These are phyloP conservation scores for Nakaseomyces delphensis DNA, from an alignment of 1,139 yeast genomes.

Conservation along the genomic window DNA sequence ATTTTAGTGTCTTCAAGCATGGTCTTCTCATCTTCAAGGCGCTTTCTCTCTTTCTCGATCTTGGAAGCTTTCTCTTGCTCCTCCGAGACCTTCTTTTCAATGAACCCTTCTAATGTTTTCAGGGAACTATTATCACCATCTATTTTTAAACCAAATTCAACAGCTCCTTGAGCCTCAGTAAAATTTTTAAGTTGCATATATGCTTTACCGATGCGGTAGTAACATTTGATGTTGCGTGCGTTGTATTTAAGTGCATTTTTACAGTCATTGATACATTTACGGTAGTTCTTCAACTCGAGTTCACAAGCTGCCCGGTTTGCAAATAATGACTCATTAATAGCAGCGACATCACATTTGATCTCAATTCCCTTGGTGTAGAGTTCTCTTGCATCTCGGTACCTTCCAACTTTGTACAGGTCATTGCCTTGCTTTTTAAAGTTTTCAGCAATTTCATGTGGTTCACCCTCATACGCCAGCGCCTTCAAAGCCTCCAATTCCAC, in stretches of 20 bases:
- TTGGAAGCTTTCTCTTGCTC: slow-evolving; percentile 23
- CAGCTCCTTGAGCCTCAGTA: slow-evolving; percentile 64
- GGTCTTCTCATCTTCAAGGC: slow-evolving; percentile 18
- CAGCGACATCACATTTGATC: slow-evolving; percentile 46
- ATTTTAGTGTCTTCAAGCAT: slow-evolving; percentile 47
- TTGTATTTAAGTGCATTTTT: slow-evolving; percentile 59
- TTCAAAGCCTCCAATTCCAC: slow-evolving; percentile 74
- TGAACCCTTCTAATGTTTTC: slow-evolving; percentile 35
- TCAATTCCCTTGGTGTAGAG: slow-evolving; percentile 76
- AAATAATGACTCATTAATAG: slow-evolving; percentile 52
- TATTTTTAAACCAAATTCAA: slow-evolving; percentile 55
- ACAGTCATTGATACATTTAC: slow-evolving; percentile 83
- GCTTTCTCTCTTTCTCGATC: slow-evolving; percentile 23
- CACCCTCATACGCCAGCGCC: slow-evolving; percentile 92
- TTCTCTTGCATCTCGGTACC: slow-evolving; percentile 66
- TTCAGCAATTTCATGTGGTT: slow-evolving; percentile 82
- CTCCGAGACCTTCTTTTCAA: slow-evolving; percentile 36
- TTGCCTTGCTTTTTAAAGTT: slow-evolving; percentile 92
- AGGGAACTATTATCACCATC: slow-evolving; percentile 55
- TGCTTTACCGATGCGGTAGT: slow-evolving; percentile 78
- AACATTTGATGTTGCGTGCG: slow-evolving; percentile 70
- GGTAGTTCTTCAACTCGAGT: slow-evolving; percentile 70
- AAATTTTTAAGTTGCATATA: slow-evolving; percentile 55
- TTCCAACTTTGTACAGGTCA: slow-evolving; percentile 64
- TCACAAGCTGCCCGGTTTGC: slow-evolving; percentile 90